Base-by-base conservation (phyloP, 768 basidiomycete species). In the Suillus ampliporus region DNA sequence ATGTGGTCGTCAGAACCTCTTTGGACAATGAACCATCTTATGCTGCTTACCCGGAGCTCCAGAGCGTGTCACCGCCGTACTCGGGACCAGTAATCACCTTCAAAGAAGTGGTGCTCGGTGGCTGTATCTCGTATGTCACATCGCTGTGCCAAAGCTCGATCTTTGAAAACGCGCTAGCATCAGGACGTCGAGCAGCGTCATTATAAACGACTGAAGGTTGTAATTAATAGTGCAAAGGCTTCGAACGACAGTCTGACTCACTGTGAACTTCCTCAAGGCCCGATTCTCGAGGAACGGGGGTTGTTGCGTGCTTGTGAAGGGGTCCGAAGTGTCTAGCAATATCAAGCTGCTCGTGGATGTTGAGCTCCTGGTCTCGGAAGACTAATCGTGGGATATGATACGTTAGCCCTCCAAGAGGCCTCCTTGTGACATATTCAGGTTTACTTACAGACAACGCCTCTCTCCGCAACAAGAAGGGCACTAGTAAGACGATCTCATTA, bases 61-160 rank as follows among this genome's bases (percentile, higher is more conserved):
- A 93, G 9, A 92, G 80, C 1, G 91, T 94, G 68, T 94, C 92
- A 23, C 91, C 91, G 21, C 92, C 92, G 41, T 82, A 78, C 63
- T 87, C 86, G 0, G 90, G 92, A 4, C 83, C 82, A 19, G 88
- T 86, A 71, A 92, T 80, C 52, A 94, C 73, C 69, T 91, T 89
- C 40, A 95, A 80, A 10, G 91, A 92, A 14, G 92, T 94, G 37
- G 86, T 81, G 67, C 89, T 83, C 1, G 92, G 92, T n/a, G 90
- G 91, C 68, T 92, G 91, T 15, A 89, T 69, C 74, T 95, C 92
- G 76, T 93, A 95, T 5, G 89, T 63, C 62, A 90, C 91, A 73
- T 95, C 94, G 3, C 88, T 86, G 76, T 94, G 92, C 88, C 89
- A 93, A 21, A 94, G 82, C 66, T 93, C 92, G 15, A 87, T 66